phyloP scores from a whole-genome alignment of 805 yeast genomes.

The Saccharomycodes ludwigii region DNA sequence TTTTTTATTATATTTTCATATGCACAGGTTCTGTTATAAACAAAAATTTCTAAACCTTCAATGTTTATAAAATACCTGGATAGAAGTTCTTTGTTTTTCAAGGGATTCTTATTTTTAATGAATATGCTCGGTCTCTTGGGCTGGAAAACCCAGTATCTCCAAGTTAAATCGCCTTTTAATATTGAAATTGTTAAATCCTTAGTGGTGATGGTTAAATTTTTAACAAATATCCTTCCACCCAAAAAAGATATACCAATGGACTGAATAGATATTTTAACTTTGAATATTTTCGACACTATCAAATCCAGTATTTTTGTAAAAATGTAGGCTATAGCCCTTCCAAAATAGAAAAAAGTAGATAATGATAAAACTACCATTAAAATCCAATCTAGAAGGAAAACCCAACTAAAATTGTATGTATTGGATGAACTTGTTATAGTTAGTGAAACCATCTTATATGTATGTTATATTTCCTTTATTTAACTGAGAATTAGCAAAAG shows the following conservation, averaged over 20 bases:
- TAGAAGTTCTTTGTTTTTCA: slow-evolving; percentile 37
- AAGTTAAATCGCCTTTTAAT: slow-evolving; percentile 63
- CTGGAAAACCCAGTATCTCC: slow-evolving; percentile 77
- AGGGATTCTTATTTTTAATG: slow-evolving; percentile 11
- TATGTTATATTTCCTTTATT: too few relatives aligned
- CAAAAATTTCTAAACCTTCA: slow-evolving; percentile 73
- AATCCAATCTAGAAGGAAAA: slow-evolving; percentile 76
- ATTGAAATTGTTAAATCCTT: slow-evolving; percentile 60
- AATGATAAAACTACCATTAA: slow-evolving; percentile 49
- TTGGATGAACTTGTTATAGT: too few relatives aligned
- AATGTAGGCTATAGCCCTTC: slow-evolving; percentile 52
- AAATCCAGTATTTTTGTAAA: slow-evolving; percentile 40
- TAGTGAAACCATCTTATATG: slow-evolving; percentile 22
- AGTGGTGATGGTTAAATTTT: slow-evolving; percentile 63
- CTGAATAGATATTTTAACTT: slow-evolving; percentile 52
- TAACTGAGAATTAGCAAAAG: too few relatives aligned
- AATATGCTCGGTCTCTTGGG: slow-evolving; percentile 19
- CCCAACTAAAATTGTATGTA: slow-evolving; percentile 40
- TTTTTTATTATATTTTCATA: slow-evolving; percentile 50
- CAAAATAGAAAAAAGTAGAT: slow-evolving; percentile 62
- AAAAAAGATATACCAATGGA: slow-evolving; percentile 65
- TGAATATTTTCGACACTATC: slow-evolving; percentile 50
- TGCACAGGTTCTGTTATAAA: slow-evolving; percentile 69
- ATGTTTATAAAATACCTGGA: slow-evolving; percentile 44
- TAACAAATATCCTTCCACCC: slow-evolving; percentile 73